phyloP scores from a whole-genome alignment of 129 eudicot species.

The Artemisia tridentata region DNA sequence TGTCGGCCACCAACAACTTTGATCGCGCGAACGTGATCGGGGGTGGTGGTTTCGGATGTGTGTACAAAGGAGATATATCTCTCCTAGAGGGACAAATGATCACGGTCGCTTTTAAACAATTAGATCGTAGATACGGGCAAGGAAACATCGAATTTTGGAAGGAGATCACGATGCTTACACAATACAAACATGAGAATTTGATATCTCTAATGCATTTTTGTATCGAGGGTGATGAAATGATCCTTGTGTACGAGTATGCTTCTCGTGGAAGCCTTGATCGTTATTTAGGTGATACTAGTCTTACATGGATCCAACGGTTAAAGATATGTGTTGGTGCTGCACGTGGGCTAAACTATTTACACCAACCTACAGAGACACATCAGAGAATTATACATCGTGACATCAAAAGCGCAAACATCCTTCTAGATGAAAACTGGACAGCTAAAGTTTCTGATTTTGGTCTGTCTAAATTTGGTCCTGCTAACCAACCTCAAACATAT shows the following conservation, averaged over 20 bases:
- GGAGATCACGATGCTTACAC: not conserved
- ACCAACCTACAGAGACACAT: not conserved
- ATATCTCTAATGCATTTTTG: constrained; percentile 1
- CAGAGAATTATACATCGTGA: not conserved
- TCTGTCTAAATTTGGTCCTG: not conserved
- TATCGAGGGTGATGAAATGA: not conserved
- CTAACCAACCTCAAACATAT: constrained; percentile 1
- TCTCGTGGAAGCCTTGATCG: not conserved
- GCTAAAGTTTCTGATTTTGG: constrained; percentile 4
- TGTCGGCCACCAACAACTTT: not conserved
- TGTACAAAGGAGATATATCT: not conserved
- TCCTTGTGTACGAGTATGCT: constrained; percentile 8
- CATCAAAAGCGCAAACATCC: constrained; percentile 1
- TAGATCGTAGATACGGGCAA: not conserved
- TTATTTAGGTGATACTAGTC: not conserved
- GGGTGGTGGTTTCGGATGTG: not conserved
- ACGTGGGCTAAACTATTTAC: not conserved
- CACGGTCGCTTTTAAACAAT: not conserved
- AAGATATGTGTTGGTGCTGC: not conserved
- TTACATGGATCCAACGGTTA: not conserved
- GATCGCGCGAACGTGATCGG: not conserved
- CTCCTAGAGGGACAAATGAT: not conserved
- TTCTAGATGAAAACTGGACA: not conserved
- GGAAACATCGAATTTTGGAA: constrained; percentile 4
- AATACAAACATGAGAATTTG: not conserved